Percentiles rank a stretch among this genome's conserved stretches.
Evolutionary conservation across 2,329 filamentous ascomycete genomes (phyloP).

Genomic region (Aphanoascus verrucosus): DNA sequence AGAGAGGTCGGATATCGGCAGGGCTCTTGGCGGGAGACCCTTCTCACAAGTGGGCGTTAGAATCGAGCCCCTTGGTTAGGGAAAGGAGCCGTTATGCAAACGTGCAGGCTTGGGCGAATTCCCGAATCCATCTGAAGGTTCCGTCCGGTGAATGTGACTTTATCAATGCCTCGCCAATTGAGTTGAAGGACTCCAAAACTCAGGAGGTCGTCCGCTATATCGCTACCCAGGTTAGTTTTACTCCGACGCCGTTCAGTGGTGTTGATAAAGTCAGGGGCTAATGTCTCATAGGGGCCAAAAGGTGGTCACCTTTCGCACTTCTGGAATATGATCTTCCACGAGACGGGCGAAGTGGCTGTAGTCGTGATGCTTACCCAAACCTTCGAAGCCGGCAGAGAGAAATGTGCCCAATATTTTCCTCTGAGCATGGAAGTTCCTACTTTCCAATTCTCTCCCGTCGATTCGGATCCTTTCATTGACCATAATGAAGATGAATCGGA

Average conservation of each 20-base stretch:
- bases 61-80: constrained; percentile 46
- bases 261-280: not conserved
- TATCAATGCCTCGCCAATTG: constrained; percentile 69
- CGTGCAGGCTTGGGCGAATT: constrained; percentile 80
- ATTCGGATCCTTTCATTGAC: constrained; percentile 32
- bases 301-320: constrained; percentile 64
- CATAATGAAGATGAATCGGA: constrained; percentile 57
- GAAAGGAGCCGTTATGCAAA: constrained; percentile 76
- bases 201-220: constrained; percentile 55
- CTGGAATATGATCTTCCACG: constrained; percentile 92
- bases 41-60: constrained; percentile 48
- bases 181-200: constrained; percentile 43
- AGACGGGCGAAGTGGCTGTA: constrained; percentile 62
- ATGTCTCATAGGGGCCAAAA: constrained; percentile 57
- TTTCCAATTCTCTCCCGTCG: constrained; percentile 31
- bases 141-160: constrained; percentile 63
- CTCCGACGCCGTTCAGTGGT: not conserved
- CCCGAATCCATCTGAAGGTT: constrained; percentile 70
- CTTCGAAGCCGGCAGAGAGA: constrained; percentile 63
- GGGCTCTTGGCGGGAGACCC: constrained; percentile 37
- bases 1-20: constrained; percentile 45
- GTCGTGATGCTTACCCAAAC: constrained; percentile 93
- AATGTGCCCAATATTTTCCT: constrained; percentile 86
- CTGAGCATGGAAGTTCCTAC: constrained; percentile 43
- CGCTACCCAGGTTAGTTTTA: constrained; percentile 58